Evolutionary conservation across 179 eudicot genomes (phyloP).

Genomic region (Sideroxylon spinosum): DNA sequence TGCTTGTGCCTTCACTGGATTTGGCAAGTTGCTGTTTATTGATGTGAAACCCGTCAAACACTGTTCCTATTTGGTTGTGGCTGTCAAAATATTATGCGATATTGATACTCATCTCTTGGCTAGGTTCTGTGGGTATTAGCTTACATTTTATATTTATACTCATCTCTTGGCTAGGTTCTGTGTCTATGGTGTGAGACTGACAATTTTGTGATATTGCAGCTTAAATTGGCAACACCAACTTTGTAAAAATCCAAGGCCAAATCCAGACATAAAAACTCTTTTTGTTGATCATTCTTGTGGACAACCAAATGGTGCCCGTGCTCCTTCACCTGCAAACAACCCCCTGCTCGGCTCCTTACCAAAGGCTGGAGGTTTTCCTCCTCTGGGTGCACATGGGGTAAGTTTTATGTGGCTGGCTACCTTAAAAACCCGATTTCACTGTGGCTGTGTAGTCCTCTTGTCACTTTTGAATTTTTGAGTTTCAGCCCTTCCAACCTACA

Average conservation of each 20-base stretch:
- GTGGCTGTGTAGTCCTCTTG: neutral
- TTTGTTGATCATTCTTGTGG: constrained; percentile 96
- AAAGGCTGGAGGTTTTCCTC: constrained; percentile 83
- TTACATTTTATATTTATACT: neutral
- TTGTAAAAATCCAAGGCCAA: constrained; percentile 88
- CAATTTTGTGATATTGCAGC: constrained; percentile 37
- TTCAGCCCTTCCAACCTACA: constrained; percentile 70
- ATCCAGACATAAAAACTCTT: constrained; percentile 90
- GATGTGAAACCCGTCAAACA: neutral
- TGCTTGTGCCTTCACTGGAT: neutral
- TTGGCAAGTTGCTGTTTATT: neutral
- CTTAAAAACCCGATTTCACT: neutral
- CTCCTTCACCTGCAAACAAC: constrained; percentile 85
- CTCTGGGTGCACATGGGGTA: constrained; percentile 91
- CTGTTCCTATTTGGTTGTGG: neutral
- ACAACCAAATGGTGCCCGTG: constrained; percentile 88
- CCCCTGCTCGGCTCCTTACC: constrained; percentile 75
- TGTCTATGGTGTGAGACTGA: constrained; percentile 14
- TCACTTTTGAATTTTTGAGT: constrained; percentile 8
- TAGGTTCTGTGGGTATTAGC: neutral
- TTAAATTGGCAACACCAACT: constrained; percentile 98
- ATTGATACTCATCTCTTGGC: neutral
- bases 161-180: neutral
- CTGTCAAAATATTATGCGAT: neutral
- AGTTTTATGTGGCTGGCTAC: constrained; percentile 21